Percentiles rank a stretch among this genome's conserved stretches.
These are phyloP conservation scores for Populus hybrid DNA, from an alignment of 441 rosid species.

Conservation along the genomic window DNA sequence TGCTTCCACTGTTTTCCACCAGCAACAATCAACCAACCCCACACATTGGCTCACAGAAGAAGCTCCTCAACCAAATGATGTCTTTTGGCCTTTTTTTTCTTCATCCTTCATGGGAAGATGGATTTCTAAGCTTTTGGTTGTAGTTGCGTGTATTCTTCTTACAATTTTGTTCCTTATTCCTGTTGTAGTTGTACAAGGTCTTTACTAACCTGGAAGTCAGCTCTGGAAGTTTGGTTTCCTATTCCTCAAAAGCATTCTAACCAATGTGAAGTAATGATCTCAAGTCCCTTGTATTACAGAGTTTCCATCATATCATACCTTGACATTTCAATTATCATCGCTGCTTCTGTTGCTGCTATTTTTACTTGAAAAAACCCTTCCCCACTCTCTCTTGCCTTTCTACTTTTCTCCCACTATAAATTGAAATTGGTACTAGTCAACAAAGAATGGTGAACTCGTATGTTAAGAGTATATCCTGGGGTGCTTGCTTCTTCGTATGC, in stretches of 20 bases:
- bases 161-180: no score
- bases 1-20: no score
- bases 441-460: not conserved
- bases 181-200: no score
- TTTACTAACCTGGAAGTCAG: slow-evolving; percentile 41
- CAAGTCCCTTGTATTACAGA: not conserved
- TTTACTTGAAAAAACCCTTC: not conserved
- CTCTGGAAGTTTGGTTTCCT: slow-evolving; percentile 82
- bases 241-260: slow-evolving; percentile 63
- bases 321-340: not conserved
- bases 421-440: not conserved
- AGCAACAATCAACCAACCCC: no score
- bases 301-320: not conserved
- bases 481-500: not conserved
- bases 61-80: no score
- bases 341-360: no score
- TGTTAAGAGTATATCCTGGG: not conserved
- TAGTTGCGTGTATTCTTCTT: no score
- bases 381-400: not conserved
- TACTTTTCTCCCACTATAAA: not conserved
- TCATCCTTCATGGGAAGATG: no score
- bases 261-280: slow-evolving; percentile 49
- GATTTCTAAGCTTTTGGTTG: no score
- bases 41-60: no score
- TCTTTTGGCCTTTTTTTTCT: no score